Conservation (phyloP, 345 rosid genomes). For the Physaria fendleri region DNA sequence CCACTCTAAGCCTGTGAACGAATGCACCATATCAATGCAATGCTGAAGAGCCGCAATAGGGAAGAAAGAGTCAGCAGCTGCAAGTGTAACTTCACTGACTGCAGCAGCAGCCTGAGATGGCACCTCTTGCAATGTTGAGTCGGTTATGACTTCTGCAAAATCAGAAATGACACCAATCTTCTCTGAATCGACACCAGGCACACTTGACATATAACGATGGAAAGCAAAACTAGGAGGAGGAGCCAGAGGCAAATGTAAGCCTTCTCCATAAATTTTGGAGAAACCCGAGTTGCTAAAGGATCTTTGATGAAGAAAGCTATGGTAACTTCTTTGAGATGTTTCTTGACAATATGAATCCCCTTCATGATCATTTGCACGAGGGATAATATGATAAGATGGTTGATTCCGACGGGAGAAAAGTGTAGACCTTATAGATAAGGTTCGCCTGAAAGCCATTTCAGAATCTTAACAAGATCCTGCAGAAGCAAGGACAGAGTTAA, state of each 20-base stretch:
- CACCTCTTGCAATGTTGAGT: constrained; percentile 42
- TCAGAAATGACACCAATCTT: constrained; percentile 42
- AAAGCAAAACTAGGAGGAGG: constrained; percentile 36
- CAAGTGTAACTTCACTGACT: constrained; percentile 61
- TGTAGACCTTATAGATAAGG: constrained; percentile 45
- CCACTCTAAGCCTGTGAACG: constrained; percentile 63
- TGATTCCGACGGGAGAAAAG: constrained; percentile 31
- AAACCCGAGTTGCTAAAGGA: constrained; percentile 25
- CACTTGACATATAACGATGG: constrained; percentile 53
- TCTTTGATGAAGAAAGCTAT: constrained; percentile 35
- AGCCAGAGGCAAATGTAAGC: constrained; percentile 25
- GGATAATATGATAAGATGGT: constrained; percentile 36
- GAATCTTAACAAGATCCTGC: constrained; percentile 26
- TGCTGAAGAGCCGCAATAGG: constrained; percentile 70
- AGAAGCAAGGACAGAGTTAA: background rate
- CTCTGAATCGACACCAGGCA: constrained; percentile 38
- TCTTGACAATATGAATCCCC: constrained; percentile 17
- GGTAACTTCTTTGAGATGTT: constrained; percentile 28
- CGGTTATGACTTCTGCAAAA: constrained; percentile 46
- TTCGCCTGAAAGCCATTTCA: constrained; percentile 53
- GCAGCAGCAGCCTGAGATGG: constrained; percentile 45
- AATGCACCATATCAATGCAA: constrained; percentile 55
- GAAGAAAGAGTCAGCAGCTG: constrained; percentile 62
- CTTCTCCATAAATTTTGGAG: constrained; percentile 19
- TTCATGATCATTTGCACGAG: constrained; percentile 34